A percentile compares a stretch with the other conserved stretches of the same genome.
Evolutionary conservation across 805 yeast species (phyloP).

Genomic region (Suhomyces emberorum): DNA sequence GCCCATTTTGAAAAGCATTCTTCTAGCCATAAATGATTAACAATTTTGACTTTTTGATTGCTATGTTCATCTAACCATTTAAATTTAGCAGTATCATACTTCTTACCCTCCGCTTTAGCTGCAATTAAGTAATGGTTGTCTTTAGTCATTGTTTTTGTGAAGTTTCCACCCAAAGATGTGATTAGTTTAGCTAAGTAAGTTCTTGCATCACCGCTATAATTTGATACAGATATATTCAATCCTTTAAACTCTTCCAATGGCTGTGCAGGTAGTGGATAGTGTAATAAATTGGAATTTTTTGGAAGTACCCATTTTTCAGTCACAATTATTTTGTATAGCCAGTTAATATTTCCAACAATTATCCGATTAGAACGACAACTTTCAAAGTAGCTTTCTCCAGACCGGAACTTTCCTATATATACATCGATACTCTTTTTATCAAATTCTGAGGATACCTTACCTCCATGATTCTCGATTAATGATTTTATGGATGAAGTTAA

Average conservation of each 20-base stretch:
- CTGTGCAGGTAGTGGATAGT: conserved; percentile 60
- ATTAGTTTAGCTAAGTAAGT: conserved; percentile 63
- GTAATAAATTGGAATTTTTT: conserved; percentile 50
- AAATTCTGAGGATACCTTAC: conserved; percentile 34
- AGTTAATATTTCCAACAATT: conserved; percentile 63
- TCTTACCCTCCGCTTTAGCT: conserved; percentile 65
- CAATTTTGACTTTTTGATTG: conserved; percentile 42
- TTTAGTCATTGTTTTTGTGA: conserved; percentile 62
- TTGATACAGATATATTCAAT: conserved; percentile 65
- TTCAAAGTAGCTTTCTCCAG: conserved; percentile 50
- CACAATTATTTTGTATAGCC: conserved; percentile 71
- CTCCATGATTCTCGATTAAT: conserved; percentile 55
- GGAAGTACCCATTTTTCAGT: conserved; percentile 58
- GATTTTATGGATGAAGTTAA: conserved; percentile 36
- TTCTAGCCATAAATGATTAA: conserved; percentile 88
- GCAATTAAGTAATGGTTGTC: conserved; percentile 72
- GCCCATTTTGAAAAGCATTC: conserved; percentile 66
- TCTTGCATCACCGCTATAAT: conserved; percentile 84
- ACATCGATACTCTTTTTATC: conserved; percentile 22
- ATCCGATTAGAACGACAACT: conserved; percentile 41
- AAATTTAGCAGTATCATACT: conserved; percentile 63
- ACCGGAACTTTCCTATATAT: conserved; percentile 61
- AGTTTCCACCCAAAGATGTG: conserved; percentile 68
- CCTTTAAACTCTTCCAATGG: conserved; percentile 54
- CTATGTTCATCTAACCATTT: conserved; percentile 50